phyloP scores from a whole-genome alignment of 2,329 filamentous ascomycete species.

The Trichoderma hamatum region DNA sequence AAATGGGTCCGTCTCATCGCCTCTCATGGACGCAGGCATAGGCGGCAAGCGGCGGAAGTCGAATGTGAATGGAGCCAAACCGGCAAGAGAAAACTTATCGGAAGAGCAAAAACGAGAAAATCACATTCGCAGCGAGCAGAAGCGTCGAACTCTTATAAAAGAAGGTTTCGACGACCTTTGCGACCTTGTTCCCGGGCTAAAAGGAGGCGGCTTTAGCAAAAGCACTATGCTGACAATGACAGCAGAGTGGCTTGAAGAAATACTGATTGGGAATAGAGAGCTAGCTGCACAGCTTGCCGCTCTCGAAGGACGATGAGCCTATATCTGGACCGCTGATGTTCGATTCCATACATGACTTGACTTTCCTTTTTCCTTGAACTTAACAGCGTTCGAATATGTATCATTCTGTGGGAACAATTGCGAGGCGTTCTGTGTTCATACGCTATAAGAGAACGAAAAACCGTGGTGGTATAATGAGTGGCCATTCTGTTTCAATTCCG shows the following conservation, averaged over 20 bases:
- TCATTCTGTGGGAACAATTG: conserved; percentile 3
- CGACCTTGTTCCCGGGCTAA: conserved; percentile 73
- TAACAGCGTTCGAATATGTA: conserved; percentile 7
- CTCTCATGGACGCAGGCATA: conserved; percentile 34
- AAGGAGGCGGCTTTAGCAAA: conserved; percentile 78
- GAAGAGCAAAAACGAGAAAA: conserved; percentile 84
- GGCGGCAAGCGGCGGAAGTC: conserved; percentile 57
- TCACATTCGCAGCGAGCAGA: conserved; percentile 86
- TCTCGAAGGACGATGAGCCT: conserved; percentile 34
- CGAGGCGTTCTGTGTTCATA: conserved; percentile 16
- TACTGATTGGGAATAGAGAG: conserved; percentile 69
- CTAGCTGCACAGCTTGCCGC: conserved; percentile 57
- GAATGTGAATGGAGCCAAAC: conserved; percentile 46
- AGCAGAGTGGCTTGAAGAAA: conserved; percentile 75
- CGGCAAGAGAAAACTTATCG: conserved; percentile 69
- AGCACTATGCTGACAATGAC: conserved; percentile 76
- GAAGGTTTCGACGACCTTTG: conserved; percentile 81
- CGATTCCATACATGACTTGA: not conserved
- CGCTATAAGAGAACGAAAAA: conserved; percentile 1
- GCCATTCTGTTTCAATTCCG: not conserved
- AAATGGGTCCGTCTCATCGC: conserved; percentile 38
- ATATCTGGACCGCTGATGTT: not conserved
- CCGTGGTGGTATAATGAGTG: conserved; percentile 14
- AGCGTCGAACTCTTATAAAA: conserved; percentile 78
- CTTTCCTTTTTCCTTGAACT: not conserved